Base-by-base conservation (phyloP, 2,329 filamentous ascomycete species). In the Pseudocercospora musae region DNA sequence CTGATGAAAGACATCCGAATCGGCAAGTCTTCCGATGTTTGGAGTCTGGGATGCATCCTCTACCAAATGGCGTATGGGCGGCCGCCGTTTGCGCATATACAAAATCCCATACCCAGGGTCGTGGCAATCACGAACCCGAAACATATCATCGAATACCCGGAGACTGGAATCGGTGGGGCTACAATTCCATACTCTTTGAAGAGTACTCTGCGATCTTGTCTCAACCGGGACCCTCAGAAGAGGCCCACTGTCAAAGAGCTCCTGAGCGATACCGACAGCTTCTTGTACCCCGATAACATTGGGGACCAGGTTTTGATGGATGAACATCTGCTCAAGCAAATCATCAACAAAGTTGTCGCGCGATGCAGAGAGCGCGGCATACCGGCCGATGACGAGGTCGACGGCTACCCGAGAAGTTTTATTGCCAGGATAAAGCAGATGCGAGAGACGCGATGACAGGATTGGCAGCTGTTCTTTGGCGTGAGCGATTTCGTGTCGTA, bases 21-120 rank as follows among this genome's bases (percentile, higher is more conserved):
- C 6, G 96, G 95, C 63, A 98, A 98, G 73, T 91, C 95, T 6
- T 95, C 90, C 69, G 95, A 99, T 75, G 88, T 99, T 18, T 99
- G 95, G 95, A 94, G 90, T 74, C 79, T 99, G 13, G 95, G 95
- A 18, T 99, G 95, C 74, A 98, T 99, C 64, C 81, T 99, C 13
- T 99, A 96, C 78, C 94, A 98, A 75, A 96, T 99, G 90, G 91
- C 94, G 0, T 99, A 99, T 74, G 95, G 95, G n/a, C 84, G 89
- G n/a, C 90, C 92, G 3, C 95, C 95, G 0, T 99, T 99, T 73
- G 92, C 89, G 13, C 93, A 98, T 74, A 96, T 99, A 69, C 81
- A 86, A 62, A 95, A 94, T 77, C 91, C 89, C 72, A 91, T 96
- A 80, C 87, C 90, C 40, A 88, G 92, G 21, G 95, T 96, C 74